phyloP scores from a whole-genome alignment of 192 early-diverging fungal species.

The Martensiomyces pterosporus region DNA sequence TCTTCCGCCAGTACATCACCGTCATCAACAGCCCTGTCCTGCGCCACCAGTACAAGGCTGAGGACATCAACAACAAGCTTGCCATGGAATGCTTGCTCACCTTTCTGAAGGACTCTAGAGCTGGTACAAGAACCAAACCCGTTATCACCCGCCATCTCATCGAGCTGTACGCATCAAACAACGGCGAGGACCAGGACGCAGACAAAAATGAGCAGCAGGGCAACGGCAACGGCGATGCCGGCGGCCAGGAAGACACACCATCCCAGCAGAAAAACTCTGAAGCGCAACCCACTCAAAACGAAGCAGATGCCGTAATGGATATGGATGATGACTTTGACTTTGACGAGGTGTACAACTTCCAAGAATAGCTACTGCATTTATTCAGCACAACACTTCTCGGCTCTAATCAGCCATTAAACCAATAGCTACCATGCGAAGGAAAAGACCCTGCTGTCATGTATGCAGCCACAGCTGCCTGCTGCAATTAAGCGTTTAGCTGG shows the following conservation, averaged over 20 bases:
- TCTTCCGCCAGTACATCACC: conserved; percentile 42
- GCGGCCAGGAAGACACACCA: too few relatives aligned
- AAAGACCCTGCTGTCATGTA: too few relatives aligned
- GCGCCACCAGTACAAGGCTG: conserved; percentile 24
- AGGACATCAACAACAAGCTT: conserved; percentile 24
- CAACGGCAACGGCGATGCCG: too few relatives aligned
- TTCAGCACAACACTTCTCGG: too few relatives aligned
- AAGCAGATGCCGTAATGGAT: too few relatives aligned
- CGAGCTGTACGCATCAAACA: conserved; percentile 10
- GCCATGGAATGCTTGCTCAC: conserved; percentile 34
- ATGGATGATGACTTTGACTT: conserved; percentile 33
- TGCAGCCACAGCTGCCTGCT: too few relatives aligned
- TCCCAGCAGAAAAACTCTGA: too few relatives aligned
- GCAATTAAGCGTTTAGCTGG: neutral
- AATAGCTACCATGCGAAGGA: too few relatives aligned
- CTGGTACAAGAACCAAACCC: conserved; percentile 21
- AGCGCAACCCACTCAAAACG: too few relatives aligned
- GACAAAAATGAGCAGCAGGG: neutral
- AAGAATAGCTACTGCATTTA: neutral
- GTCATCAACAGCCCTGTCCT: conserved; percentile 29
- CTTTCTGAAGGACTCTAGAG: conserved; percentile 19
- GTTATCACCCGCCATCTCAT: conserved; percentile 38
- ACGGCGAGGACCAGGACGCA: neutral
- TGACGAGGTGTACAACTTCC: conserved; percentile 12
- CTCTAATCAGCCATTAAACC: too few relatives aligned